Percentiles rank a stretch among this genome's conserved stretches.
phyloP scores from a whole-genome alignment of 139 green algal species.

The Chlamydomonas incerta region DNA sequence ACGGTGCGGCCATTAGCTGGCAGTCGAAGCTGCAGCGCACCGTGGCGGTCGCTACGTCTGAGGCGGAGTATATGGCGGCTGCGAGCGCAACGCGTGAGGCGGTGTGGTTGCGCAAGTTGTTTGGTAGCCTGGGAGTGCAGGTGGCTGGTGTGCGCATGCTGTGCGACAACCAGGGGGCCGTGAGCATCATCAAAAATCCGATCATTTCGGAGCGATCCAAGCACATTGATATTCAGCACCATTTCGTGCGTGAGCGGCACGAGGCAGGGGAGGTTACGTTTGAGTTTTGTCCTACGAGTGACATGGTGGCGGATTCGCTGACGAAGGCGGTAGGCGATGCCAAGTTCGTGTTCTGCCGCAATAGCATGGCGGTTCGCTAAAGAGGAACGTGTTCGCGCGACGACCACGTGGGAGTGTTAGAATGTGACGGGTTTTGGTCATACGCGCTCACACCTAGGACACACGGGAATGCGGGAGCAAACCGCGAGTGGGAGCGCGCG shows the following conservation, averaged over 20 bases:
- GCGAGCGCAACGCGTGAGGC: constrained; percentile 47
- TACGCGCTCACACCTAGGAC: too few species aligned
- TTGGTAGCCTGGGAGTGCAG: constrained; percentile 32
- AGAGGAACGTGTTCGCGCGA: too few species aligned
- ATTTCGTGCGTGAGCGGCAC: constrained; percentile 54
- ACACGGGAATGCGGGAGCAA: too few species aligned
- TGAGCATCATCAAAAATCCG: constrained; percentile 55
- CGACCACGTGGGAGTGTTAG: too few species aligned
- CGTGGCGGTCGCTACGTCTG: constrained; percentile 63
- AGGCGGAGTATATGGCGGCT: constrained; percentile 67
- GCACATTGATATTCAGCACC: constrained; percentile 61
- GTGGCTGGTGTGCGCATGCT: not conserved
- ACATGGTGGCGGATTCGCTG: constrained; percentile 51
- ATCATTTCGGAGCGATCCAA: constrained; percentile 46
- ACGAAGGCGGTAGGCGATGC: constrained; percentile 50
- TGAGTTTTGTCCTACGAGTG: not conserved
- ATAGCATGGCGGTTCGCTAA: constrained; percentile 39
- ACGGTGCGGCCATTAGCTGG: constrained; percentile 61
- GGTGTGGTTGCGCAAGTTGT: constrained; percentile 56
- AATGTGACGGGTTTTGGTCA: too few species aligned
- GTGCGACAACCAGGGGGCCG: constrained; percentile 55
- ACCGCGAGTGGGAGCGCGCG: too few species aligned
- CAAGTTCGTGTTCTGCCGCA: constrained; percentile 30
- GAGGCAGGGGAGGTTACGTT: constrained; percentile 39
- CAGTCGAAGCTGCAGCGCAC: constrained; percentile 56